These are phyloP conservation scores for Ascochyta clinopodiicola DNA, from an alignment of 2,329 filamentous ascomycete species.

Conservation along the genomic window DNA sequence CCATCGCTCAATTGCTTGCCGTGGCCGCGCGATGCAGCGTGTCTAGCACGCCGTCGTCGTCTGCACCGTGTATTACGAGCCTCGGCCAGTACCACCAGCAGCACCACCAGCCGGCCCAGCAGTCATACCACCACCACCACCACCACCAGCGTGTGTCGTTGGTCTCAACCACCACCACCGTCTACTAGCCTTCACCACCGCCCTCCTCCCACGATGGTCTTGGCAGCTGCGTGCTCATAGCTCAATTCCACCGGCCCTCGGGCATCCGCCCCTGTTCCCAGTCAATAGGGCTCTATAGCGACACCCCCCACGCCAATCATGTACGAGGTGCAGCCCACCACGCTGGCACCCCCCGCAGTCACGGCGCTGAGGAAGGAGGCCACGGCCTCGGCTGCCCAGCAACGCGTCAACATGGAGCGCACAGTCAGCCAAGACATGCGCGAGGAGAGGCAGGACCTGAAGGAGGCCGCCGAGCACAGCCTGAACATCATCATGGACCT, in stretches of 20 bases:
- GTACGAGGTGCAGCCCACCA: slow-evolving; percentile 39
- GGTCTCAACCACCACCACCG: background rate
- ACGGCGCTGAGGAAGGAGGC: slow-evolving; percentile 52
- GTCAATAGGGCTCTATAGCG: background rate
- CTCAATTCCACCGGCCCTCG: slow-evolving; percentile 36
- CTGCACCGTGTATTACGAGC: slow-evolving; percentile 1
- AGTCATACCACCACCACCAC: background rate
- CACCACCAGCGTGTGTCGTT: background rate
- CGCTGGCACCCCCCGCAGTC: slow-evolving; percentile 53
- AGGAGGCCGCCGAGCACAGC: slow-evolving; percentile 94
- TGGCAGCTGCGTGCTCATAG: slow-evolving; percentile 39
- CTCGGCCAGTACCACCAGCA: background rate
- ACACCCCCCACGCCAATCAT: slow-evolving; percentile 23
- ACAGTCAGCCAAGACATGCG: slow-evolving; percentile 87
- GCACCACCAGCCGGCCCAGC: too few species aligned
- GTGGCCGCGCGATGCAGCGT: slow-evolving; percentile 33
- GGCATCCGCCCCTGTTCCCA: slow-evolving; percentile 31
- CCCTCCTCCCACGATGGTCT: slow-evolving; percentile 40
- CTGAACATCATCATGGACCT: slow-evolving; percentile 96
- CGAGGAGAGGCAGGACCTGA: slow-evolving; percentile 90
- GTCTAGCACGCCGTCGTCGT: slow-evolving; percentile 1
- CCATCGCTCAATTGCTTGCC: slow-evolving; percentile 18
- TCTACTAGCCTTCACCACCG: too few species aligned
- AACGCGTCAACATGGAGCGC: slow-evolving; percentile 59
- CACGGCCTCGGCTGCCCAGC: slow-evolving; percentile 25